phyloP scores from a whole-genome alignment of 345 rosid genomes.

The Rhodamnia rubescens region DNA sequence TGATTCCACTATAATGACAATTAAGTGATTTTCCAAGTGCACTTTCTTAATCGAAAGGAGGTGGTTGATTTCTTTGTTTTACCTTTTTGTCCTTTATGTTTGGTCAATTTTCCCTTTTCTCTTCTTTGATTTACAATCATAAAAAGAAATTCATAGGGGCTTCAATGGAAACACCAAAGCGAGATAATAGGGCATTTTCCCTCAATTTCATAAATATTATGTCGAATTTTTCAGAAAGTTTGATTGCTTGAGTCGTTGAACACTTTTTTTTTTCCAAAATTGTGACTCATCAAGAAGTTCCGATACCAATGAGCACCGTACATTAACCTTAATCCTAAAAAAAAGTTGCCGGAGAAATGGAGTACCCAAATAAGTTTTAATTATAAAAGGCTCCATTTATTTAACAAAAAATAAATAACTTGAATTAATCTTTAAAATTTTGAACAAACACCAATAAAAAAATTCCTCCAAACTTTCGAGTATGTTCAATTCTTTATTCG shows the following conservation, averaged over 20 bases:
- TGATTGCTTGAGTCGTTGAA: not conserved
- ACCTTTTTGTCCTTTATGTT: not conserved
- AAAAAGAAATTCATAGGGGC: not conserved
- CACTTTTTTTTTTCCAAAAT: not conserved
- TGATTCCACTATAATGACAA: not conserved
- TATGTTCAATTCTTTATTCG: too few relatives aligned
- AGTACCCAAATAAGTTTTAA: not conserved
- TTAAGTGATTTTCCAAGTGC: not conserved
- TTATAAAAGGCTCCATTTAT: too few relatives aligned
- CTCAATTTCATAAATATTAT: not conserved
- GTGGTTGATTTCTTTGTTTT: not conserved
- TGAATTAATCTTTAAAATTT: too few relatives aligned
- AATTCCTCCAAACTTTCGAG: too few relatives aligned
- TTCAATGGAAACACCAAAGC: not conserved
- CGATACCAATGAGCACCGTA: rapidly evolving
- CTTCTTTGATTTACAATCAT: not conserved
- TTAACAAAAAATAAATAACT: too few relatives aligned
- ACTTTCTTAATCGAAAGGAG: not conserved
- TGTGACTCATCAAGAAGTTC: rapidly evolving
- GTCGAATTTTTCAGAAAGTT: not conserved
- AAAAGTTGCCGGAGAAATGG: not conserved
- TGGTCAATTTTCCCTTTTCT: not conserved
- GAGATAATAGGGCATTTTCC: rapidly evolving
- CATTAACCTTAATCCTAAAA: rapidly evolving
- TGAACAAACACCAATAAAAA: too few relatives aligned